Evolutionary conservation across 129 eudicot species (phyloP).

Genomic region (Centaurea solstitialis): DNA sequence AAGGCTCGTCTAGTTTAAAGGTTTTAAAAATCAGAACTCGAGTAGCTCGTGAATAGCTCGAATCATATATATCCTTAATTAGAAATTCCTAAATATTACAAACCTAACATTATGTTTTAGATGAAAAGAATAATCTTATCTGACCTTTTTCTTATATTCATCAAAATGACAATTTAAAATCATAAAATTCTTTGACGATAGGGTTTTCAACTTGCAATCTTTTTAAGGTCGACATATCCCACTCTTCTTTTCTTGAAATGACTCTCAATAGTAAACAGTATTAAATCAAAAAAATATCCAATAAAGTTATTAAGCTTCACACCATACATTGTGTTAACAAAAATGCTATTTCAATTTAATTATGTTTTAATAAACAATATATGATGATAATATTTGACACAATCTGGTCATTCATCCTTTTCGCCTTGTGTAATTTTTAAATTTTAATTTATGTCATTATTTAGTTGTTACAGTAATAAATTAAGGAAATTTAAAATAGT

Average conservation of each 20-base stretch:
- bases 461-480: neutral
- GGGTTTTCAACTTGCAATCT: neutral
- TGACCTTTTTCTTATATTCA: too few relatives aligned
- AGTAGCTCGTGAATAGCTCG: too few relatives aligned
- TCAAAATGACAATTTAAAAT: neutral
- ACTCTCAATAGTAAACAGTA: neutral
- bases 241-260: neutral
- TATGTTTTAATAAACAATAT: neutral
- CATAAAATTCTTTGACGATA: neutral
- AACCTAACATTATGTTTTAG: neutral
- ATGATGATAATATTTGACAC: neutral
- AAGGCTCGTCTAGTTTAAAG: too few relatives aligned
- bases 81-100: neutral
- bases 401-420: neutral
- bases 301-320: neutral
- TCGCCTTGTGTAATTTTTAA: neutral
- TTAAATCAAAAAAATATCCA: neutral
- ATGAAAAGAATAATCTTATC: neutral
- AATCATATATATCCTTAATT: too few relatives aligned
- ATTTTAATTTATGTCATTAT: neutral
- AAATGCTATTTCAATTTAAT: neutral
- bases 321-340: neutral
- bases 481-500: too few relatives aligned
- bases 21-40: too few relatives aligned
- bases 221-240: neutral